Conservation (phyloP, 2,329 filamentous ascomycete species). For the Cladosporium sp. region DNA sequence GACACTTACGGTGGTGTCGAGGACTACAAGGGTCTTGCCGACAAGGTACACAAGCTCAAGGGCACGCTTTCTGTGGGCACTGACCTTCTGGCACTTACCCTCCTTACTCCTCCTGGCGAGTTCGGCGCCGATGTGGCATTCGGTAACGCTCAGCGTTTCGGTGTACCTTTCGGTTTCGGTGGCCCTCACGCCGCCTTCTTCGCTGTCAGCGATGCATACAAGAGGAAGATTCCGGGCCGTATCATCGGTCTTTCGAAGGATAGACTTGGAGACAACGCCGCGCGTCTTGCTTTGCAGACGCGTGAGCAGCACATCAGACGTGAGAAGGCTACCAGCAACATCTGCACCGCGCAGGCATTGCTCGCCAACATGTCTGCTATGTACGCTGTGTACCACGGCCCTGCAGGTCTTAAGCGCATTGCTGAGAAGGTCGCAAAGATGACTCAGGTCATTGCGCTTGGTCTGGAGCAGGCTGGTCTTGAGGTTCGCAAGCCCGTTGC, state of each 20-base stretch:
- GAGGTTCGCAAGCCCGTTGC: constrained; percentile 39
- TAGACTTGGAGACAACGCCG: constrained; percentile 75
- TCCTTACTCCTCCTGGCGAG: constrained; percentile 86
- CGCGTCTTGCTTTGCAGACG: constrained; percentile 85
- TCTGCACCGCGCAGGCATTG: constrained; percentile 92
- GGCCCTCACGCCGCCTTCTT: constrained; percentile 98
- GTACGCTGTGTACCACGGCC: constrained; percentile 93
- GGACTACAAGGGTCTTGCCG: constrained; percentile 73
- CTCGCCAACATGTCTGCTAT: constrained; percentile 95
- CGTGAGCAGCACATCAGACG: constrained; percentile 94
- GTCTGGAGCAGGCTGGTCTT: constrained; percentile 59
- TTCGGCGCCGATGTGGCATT: constrained; percentile 96
- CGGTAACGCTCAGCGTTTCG: constrained; percentile 86
- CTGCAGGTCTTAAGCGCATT: constrained; percentile 77
- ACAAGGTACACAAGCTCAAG: constrained; percentile 74
- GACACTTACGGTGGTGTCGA: constrained; percentile 81
- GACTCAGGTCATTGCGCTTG: constrained; percentile 61
- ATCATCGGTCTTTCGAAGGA: constrained; percentile 92
- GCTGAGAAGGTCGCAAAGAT: constrained; percentile 75
- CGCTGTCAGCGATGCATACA: constrained; percentile 84
- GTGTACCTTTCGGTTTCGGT: constrained; percentile 87
- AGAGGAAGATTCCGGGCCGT: constrained; percentile 90
- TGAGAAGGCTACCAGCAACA: constrained; percentile 96
- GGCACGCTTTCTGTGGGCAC: constrained; percentile 85
- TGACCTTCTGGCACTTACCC: constrained; percentile 82